phyloP scores from a whole-genome alignment of 768 basidiomycete species.

The Pleurotus ostreatus region DNA sequence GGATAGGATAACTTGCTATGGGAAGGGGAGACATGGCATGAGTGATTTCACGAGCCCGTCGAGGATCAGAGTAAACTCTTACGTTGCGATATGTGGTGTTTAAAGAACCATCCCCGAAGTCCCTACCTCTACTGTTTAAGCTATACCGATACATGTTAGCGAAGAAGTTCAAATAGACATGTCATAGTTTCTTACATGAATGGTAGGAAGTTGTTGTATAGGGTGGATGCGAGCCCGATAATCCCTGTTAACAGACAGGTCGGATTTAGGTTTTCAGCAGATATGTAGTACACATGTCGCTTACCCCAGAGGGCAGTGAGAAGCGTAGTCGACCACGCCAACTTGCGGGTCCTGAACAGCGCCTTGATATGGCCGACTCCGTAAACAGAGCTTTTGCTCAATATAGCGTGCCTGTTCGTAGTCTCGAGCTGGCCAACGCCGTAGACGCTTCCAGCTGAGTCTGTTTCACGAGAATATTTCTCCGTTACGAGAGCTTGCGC shows the following conservation, averaged over 20 bases:
- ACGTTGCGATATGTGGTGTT: constrained; percentile 77
- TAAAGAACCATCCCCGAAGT: constrained; percentile 65
- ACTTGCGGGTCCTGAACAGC: constrained; percentile 58
- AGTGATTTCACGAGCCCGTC: not conserved
- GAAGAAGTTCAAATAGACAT: not conserved
- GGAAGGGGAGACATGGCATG: not conserved
- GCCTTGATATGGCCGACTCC: constrained; percentile 43
- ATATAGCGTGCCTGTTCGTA: constrained; percentile 14
- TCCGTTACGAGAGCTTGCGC: constrained; percentile 15
- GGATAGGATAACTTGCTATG: constrained; percentile 67
- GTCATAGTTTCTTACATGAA: not conserved
- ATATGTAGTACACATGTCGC: not conserved
- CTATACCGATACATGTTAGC: constrained; percentile 25
- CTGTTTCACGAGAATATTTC: too few species aligned
- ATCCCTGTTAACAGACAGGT: constrained; percentile 40
- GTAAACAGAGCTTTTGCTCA: constrained; percentile 34
- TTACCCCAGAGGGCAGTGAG: constrained; percentile 50
- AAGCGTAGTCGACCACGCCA: constrained; percentile 63
- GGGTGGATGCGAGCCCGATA: constrained; percentile 72
- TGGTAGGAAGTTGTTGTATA: constrained; percentile 47
- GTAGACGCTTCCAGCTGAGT: not conserved
- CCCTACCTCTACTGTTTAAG: constrained; percentile 59
- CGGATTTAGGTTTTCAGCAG: not conserved
- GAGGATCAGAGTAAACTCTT: constrained; percentile 9
- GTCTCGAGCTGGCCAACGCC: constrained; percentile 3